Conservation (phyloP, 2,329 filamentous ascomycete species). For the Exophiala phaeomuriformis region DNA sequence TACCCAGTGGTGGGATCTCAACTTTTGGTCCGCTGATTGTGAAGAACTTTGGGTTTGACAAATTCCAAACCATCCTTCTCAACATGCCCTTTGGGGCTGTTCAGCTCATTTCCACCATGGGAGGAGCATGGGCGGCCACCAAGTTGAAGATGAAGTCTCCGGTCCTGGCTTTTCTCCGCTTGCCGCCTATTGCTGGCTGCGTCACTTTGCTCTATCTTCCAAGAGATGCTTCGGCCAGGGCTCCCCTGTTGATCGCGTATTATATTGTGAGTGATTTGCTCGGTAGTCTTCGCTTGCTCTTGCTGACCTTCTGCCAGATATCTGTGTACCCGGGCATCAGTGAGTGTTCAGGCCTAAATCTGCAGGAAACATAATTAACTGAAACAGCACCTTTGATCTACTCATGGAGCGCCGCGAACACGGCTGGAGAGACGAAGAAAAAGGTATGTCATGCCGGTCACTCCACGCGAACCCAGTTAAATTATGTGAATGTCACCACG, state of each 20-base stretch:
- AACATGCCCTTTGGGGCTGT: constrained; percentile 25
- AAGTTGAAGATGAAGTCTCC: constrained; percentile 50
- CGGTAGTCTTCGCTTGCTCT: no score
- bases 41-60: constrained; percentile 24
- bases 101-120: constrained; percentile 40
- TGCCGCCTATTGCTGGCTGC: constrained; percentile 52
- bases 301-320: constrained; percentile 32
- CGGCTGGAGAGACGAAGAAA: constrained; percentile 62
- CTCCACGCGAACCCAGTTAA: not conserved
- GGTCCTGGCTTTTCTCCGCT: constrained; percentile 47
- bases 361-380: not conserved
- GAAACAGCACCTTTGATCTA: constrained; percentile 54
- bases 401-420: constrained; percentile 58
- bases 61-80: constrained; percentile 24
- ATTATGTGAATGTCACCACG: constrained; percentile 43
- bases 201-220: constrained; percentile 48
- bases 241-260: constrained; percentile 50
- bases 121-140: constrained; percentile 50
- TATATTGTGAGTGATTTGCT: constrained; percentile 36
- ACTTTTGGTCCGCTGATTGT: constrained; percentile 26
- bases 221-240: constrained; percentile 42
- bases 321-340: constrained; percentile 54
- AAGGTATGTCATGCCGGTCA: constrained; percentile 35
- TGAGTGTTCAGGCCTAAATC: not conserved
- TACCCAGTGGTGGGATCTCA: constrained; percentile 20